Percentiles rank a stretch among this genome's conserved stretches.
These are phyloP conservation scores for Phytophthora pluvialis DNA, from an alignment of 352 stramenopile genomes.

Conservation along the genomic window DNA sequence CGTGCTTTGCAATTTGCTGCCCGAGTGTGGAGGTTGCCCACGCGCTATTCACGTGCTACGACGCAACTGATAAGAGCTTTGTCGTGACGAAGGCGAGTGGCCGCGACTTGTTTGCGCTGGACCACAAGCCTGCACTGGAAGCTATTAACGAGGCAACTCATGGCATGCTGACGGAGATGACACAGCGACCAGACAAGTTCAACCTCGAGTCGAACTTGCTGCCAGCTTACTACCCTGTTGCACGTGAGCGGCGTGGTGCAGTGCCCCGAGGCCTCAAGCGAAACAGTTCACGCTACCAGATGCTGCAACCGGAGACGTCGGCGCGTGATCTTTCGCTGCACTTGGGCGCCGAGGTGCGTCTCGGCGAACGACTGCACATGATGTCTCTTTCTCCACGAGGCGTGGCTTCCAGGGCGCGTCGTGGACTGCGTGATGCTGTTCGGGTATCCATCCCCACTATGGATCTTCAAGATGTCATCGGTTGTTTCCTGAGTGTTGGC, in stretches of 20 bases:
- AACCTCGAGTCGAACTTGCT: conserved; percentile 70
- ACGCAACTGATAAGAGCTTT: conserved; percentile 73
- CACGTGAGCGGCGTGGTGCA: conserved; percentile 51
- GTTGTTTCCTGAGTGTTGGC: conserved; percentile 70
- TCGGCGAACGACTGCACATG: conserved; percentile 74
- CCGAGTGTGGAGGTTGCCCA: conserved; percentile 82
- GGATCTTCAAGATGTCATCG: conserved; percentile 65
- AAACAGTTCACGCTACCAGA: conserved; percentile 63
- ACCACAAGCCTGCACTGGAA: conserved; percentile 75
- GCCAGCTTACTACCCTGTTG: conserved; percentile 78
- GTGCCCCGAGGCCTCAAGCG: conserved; percentile 40
- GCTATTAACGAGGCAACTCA: conserved; percentile 80
- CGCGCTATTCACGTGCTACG: conserved; percentile 86
- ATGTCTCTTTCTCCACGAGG: conserved; percentile 73
- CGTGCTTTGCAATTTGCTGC: conserved; percentile 79
- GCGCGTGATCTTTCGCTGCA: conserved; percentile 55
- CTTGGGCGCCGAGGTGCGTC: conserved; percentile 58
- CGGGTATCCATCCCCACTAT: conserved; percentile 59
- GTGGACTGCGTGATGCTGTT: conserved; percentile 64
- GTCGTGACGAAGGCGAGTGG: conserved; percentile 69
- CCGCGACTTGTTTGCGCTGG: conserved; percentile 63
- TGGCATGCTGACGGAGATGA: conserved; percentile 75
- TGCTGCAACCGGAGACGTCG: conserved; percentile 75
- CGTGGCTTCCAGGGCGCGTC: conserved; percentile 53
- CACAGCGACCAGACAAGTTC: conserved; percentile 62